These are phyloP conservation scores for Nothophoma quercina DNA, from an alignment of 2,329 filamentous ascomycete species.

Conservation along the genomic window DNA sequence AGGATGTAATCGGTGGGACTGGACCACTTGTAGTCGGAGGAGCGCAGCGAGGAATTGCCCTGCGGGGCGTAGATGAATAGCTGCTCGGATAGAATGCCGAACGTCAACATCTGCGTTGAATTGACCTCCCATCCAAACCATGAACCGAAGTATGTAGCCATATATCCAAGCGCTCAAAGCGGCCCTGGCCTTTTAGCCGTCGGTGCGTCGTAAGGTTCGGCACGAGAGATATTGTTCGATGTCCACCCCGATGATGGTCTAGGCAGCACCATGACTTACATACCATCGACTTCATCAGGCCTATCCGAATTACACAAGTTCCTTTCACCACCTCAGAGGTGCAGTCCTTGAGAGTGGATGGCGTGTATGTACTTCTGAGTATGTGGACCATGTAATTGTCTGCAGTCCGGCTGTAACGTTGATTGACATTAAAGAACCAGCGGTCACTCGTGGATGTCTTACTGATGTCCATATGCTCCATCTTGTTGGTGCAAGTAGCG, in stretches of 20 bases:
- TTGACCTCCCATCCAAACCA: constrained; percentile 6
- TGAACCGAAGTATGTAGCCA: constrained; percentile 5
- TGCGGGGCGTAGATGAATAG: neutral
- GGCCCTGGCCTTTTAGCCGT: neutral
- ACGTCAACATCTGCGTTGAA: neutral
- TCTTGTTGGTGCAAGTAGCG: constrained; percentile 6
- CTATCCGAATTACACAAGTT: constrained; percentile 2
- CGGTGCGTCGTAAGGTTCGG: neutral
- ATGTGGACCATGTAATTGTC: constrained; percentile 2
- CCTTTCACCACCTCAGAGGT: neutral
- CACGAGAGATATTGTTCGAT: constrained; percentile 3
- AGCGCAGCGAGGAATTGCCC: neutral
- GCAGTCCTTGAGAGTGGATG: neutral
- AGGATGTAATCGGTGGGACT: constrained; percentile 2
- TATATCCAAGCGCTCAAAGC: neutral
- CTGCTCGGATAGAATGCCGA: constrained; percentile 5
- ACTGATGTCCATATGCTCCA: neutral
- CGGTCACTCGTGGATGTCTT: neutral
- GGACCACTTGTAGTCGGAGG: constrained; percentile 1
- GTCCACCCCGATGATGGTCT: neutral
- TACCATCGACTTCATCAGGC: neutral
- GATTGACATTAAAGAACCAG: constrained; percentile 5
- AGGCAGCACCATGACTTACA: neutral
- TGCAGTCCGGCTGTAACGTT: neutral
- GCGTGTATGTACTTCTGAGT: constrained; percentile 4